Conservation (phyloP, 495 filamentous ascomycete species). For the Aspergillus baeticus region DNA sequence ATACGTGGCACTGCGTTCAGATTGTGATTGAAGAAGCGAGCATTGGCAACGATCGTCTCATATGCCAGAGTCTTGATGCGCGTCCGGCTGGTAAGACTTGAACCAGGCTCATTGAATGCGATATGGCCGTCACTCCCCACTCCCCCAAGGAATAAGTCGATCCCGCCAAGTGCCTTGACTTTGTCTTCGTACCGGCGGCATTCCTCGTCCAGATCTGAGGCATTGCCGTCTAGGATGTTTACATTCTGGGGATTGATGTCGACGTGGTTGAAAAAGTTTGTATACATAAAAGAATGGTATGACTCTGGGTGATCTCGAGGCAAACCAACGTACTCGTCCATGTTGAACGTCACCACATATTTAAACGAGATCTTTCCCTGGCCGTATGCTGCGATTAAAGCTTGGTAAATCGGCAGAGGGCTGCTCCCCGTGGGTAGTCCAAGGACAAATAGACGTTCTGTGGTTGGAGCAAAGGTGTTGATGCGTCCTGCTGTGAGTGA, state of each 20-base stretch:
- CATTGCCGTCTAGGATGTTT: conserved; percentile 1
- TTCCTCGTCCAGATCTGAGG: background rate
- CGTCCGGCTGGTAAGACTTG: conserved; percentile 1
- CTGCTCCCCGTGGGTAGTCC: background rate
- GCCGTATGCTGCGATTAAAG: background rate
- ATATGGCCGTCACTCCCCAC: conserved; percentile 3
- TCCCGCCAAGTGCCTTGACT: background rate
- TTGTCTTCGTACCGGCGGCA: background rate
- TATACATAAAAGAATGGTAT: background rate
- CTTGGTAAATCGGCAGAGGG: background rate
- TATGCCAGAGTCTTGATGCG: background rate
- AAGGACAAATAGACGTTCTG: background rate
- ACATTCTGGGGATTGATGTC: background rate
- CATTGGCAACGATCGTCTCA: background rate
- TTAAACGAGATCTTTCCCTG: background rate
- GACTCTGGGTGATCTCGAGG: background rate
- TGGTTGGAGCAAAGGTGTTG: background rate
- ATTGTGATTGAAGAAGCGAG: background rate
- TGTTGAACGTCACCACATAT: conserved; percentile 4
- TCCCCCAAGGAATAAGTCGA: background rate
- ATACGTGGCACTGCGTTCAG: background rate
- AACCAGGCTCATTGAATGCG: conserved; percentile 3
- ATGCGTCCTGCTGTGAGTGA: background rate
- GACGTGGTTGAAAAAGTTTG: background rate
- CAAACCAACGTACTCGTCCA: background rate